Conservation (phyloP, 371 early-diverging fungal species). For the Lichtheimia corymbifera region DNA sequence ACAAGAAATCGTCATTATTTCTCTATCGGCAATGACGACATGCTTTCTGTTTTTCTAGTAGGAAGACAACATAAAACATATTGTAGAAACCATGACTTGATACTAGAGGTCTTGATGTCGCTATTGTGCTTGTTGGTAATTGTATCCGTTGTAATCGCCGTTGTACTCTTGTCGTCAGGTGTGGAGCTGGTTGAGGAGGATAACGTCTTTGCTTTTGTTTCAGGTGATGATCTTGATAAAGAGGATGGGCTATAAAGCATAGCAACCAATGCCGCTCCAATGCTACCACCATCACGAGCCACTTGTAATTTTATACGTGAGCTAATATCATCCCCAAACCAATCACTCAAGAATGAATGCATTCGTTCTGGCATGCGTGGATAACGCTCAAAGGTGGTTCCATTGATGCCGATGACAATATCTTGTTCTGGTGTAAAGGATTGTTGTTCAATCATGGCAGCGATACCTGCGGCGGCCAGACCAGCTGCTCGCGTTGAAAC, state of each 20-base stretch:
- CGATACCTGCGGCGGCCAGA: conserved; percentile 32
- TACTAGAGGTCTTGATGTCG: too few relatives aligned
- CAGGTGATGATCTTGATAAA: too few relatives aligned
- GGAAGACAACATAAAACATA: too few relatives aligned
- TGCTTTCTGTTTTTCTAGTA: too few relatives aligned
- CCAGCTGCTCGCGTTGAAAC: conserved; percentile 35
- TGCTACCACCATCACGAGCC: conserved; percentile 46
- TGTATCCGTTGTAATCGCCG: too few relatives aligned
- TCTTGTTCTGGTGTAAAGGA: conserved; percentile 13
- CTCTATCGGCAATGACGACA: too few relatives aligned
- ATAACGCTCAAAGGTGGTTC: conserved; percentile 41
- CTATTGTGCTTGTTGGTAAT: too few relatives aligned
- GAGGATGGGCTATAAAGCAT: conserved; percentile 28
- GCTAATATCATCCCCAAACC: conserved; percentile 31
- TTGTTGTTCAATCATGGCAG: conserved; percentile 42
- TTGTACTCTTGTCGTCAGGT: too few relatives aligned
- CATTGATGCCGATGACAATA: conserved; percentile 37
- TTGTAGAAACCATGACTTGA: too few relatives aligned
- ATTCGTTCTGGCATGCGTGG: conserved; percentile 46
- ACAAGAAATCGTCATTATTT: too few relatives aligned
- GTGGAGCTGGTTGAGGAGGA: too few relatives aligned
- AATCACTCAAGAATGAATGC: conserved; percentile 20
- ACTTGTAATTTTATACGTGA: conserved; percentile 32
- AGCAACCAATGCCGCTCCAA: conserved; percentile 45
- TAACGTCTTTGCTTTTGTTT: too few relatives aligned